These are phyloP conservation scores for Nelumbo lutea DNA, from an alignment of 164 flowering plant genomes.

Conservation along the genomic window DNA sequence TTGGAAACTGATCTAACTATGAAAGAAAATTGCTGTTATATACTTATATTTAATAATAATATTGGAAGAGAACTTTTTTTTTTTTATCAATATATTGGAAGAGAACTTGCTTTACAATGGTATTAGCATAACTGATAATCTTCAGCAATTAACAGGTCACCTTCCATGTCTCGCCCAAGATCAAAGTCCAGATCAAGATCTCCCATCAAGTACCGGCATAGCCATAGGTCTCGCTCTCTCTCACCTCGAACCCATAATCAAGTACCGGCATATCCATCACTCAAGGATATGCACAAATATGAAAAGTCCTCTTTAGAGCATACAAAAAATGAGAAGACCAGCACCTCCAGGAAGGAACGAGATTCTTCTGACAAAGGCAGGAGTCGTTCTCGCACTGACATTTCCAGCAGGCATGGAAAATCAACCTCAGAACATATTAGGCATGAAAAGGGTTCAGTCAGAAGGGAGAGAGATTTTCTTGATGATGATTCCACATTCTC, in stretches of 20 bases:
- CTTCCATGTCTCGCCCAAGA: constrained; percentile 42
- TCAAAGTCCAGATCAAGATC: constrained; percentile 80
- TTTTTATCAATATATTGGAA: not conserved
- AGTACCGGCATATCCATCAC: constrained; percentile 9
- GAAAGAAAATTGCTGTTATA: too few species aligned
- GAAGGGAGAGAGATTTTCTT: constrained; percentile 3
- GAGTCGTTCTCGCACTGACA: not conserved
- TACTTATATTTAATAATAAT: too few species aligned
- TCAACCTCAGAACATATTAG: constrained; percentile 4
- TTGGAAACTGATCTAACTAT: not conserved
- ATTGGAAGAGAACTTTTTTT: too few species aligned
- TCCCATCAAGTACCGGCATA: constrained; percentile 51
- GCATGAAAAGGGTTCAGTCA: constrained; percentile 8
- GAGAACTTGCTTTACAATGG: not conserved
- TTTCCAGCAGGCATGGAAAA: constrained; percentile 9
- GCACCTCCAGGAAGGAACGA: constrained; percentile 9
- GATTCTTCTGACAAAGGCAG: constrained; percentile 8
- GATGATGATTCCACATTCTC: constrained; percentile 9
- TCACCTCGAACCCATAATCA: constrained; percentile 49
- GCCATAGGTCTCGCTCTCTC: constrained; percentile 67
- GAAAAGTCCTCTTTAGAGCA: constrained; percentile 11
- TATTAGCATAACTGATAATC: not conserved
- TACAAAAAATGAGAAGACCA: constrained; percentile 13
- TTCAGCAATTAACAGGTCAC: constrained; percentile 43
- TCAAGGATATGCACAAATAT: constrained; percentile 7